A percentile compares a stretch with the other conserved stretches of the same genome.
Evolutionary conservation across 164 flowering plant species (phyloP).

Genomic region (Cinnamomum chago): DNA sequence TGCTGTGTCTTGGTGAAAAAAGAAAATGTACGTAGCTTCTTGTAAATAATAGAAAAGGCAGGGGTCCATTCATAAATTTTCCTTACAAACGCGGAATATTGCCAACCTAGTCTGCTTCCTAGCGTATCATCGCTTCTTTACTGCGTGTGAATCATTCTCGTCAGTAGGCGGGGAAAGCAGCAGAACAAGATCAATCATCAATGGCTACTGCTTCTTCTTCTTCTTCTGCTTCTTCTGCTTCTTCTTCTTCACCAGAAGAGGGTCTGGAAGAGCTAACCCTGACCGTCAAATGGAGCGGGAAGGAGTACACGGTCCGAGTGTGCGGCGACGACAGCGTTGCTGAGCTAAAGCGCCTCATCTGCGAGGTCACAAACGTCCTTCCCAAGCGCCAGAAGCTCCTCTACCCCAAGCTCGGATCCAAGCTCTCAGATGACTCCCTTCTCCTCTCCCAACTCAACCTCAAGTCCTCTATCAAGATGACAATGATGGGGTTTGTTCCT

Average conservation of each 20-base stretch:
- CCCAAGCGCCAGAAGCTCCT: constrained; percentile 98
- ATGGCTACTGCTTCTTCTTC: constrained; percentile 9
- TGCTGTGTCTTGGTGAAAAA: too few relatives aligned
- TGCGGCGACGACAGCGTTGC: constrained; percentile 92
- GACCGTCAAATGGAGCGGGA: constrained; percentile 91
- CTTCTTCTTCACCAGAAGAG: constrained; percentile 34
- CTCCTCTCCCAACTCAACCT: constrained; percentile 74
- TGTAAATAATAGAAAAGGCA: too few relatives aligned
- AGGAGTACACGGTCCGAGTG: constrained; percentile 86
- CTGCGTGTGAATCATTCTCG: too few relatives aligned
- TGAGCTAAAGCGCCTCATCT: constrained; percentile 88
- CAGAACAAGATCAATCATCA: not conserved
- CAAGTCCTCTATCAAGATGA: constrained; percentile 87
- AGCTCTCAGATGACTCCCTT: constrained; percentile 69
- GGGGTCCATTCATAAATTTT: too few relatives aligned
- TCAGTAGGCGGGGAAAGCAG: too few relatives aligned
- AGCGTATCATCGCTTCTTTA: too few relatives aligned
- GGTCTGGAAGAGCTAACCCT: constrained; percentile 73
- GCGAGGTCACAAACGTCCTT: constrained; percentile 76
- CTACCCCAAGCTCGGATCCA: constrained; percentile 79
- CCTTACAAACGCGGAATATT: too few relatives aligned
- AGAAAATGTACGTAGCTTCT: too few relatives aligned
- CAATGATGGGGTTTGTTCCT: constrained; percentile 80
- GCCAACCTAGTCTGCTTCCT: too few relatives aligned
- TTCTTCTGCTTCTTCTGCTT: constrained; percentile 21